Evolutionary conservation across 345 rosid species (phyloP), one percentile per base, ranked within the genome.

Genomic region (Corchorus capsularis): DNA sequence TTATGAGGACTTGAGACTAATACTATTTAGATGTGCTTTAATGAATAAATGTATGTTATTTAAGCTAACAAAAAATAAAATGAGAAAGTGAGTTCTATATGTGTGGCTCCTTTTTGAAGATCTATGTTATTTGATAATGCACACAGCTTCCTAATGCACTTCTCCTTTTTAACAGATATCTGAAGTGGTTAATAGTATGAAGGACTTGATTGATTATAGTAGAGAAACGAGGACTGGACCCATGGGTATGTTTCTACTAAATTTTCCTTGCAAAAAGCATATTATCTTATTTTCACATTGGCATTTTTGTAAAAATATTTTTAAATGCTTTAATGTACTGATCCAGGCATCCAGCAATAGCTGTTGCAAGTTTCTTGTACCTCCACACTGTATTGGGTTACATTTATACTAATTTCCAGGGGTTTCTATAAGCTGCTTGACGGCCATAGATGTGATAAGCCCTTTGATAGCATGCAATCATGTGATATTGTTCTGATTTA

Each of bases 151-250:
- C 76, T 73, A 22, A 45, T 73, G 41, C 45, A 22, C 8, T 13
- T 11, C n/a, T 39, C 47, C 50, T 13, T 71, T 43, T 53, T 79
- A 77, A 81, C 90, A 91, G 96, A 91, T 91, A 83, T 89, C 99
- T 35, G 99, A 96, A 88, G 99, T 96, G 74, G 98, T 96, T 67
- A 96, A 96, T 78, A 92, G 98, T 70, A 96, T 96, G 99, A 96
- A 96, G 72, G 99, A 96, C 83, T 89, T 96, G 89, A 94, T 96
- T 86, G 99, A 96, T 84, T 96, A 90, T 84, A 94, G 99, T 83
- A 85, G 92, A 82, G 94, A 94, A 85, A 92, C 92, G 56, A 85
- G 86, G 82, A 90, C 89, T 46, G 98, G 99, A 75, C 99, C 99
- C 14, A 94, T 96, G 84, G 99, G 99, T 96, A 92, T 86, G 93